Evolutionary conservation across 208 protist genomes (phyloP), one percentile per base, ranked within the genome.

Genomic region (Trypanosoma conorhini): DNA sequence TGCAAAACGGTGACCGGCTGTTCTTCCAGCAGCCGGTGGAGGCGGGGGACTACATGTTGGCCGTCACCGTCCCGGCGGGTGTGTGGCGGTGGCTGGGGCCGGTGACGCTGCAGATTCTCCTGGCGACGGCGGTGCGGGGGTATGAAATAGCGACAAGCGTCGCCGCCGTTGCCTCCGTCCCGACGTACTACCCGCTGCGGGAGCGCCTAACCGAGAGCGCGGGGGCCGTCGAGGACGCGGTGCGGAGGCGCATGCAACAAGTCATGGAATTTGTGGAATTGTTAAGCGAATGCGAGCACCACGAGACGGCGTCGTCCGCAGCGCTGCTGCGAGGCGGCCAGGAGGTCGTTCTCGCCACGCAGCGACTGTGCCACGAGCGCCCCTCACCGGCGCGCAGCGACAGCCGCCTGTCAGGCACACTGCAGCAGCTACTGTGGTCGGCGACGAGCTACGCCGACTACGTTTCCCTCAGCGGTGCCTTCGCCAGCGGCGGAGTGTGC

Each of bases 1-100:
- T 72, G 30, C 30, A 57, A 10, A 73, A 66, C 30, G 84, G 78
- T 4, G 63, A 31, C 33, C 82, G 83, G 13, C 70, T 81, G 35
- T 83, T 76, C 66, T 62, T 78, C 22, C 64, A 79, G 8, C 77
- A 67, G 28, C 83, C 88, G 15, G 55, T 94, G 5, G 88, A 94
- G 58, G 75, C 75, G 5, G 71, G 67, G 19, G 72, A 79, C 1
- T 91, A 85, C 60, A 42, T 85, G 22, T 67, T 82, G 1, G 63
- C 77, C 1, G 57, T 87, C 30, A 59, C 55, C 0, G 65, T 89
- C 44, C 88, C 88, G 4, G 56, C 62, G 0, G 0, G 19, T n/a
- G 68, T 87, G 28, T 88, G 81, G 77, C 51, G 68, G 1, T 62
- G 70, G 24, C 52, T 91, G 19, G 88, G 88, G 24, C 65, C 72